Evolutionary conservation across 805 yeast genomes (phyloP).

Genomic region (Deakozyma indianensis): DNA sequence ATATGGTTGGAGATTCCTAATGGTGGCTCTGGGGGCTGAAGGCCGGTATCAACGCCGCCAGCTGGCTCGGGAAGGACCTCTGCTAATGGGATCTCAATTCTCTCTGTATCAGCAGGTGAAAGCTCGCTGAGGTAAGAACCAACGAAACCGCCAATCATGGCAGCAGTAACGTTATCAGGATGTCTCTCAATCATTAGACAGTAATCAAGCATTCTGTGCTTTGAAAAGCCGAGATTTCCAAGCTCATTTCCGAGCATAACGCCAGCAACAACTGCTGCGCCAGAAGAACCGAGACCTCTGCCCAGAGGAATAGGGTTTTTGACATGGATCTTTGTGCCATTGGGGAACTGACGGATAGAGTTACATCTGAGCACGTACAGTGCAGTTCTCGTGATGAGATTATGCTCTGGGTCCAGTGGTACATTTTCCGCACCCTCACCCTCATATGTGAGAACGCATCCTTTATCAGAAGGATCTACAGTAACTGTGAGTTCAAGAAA

Average conservation of each 20-base stretch:
- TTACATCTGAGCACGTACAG: constrained; percentile 81
- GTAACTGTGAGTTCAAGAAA: constrained; percentile 57
- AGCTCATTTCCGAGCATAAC: constrained; percentile 78
- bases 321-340: constrained; percentile 69
- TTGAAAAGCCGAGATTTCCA: constrained; percentile 57
- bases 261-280: constrained; percentile 98
- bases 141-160: constrained; percentile 98
- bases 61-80: constrained; percentile 70
- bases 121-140: constrained; percentile 86
- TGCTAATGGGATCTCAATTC: constrained; percentile 72
- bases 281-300: constrained; percentile 93
- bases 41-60: constrained; percentile 54
- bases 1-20: constrained; percentile 76
- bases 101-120: constrained; percentile 50
- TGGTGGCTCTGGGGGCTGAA: constrained; percentile 74
- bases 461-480: constrained; percentile 45
- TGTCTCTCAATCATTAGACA: constrained; percentile 96
- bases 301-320: constrained; percentile 91
- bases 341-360: constrained; percentile 60
- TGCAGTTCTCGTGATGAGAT: constrained; percentile 86
- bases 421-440: constrained; percentile 72
- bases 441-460: constrained; percentile 56
- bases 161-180: constrained; percentile 96
- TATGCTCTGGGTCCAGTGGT: constrained; percentile 62
- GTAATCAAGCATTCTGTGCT: constrained; percentile 79